Evolutionary conservation across 768 basidiomycete species (phyloP), one percentile per base, ranked within the genome.

Genomic region (Hysterangium stoloniferum): DNA sequence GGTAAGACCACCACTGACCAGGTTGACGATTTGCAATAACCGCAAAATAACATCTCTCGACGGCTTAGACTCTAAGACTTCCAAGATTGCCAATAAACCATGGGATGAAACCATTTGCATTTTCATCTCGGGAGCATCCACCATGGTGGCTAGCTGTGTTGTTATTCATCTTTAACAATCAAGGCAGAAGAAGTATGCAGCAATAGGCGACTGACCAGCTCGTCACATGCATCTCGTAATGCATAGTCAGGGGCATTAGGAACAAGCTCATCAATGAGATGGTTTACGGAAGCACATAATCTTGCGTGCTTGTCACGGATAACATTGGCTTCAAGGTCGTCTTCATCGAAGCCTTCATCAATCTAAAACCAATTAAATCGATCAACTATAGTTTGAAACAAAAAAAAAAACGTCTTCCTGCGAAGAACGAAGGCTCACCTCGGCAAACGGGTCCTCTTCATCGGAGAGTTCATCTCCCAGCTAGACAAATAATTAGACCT

Each of bases 391-490:
- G 29, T 29, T 5, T 15, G 13, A 52, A 20, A 41, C 20, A 34
- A 7, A 9, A 29, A 5, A 17, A 24, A n/a, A n/a, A n/a, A n/a
- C n/a, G n/a, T n/a, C n/a, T n/a, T n/a, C n/a, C n/a, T n/a, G n/a
- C n/a, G n/a, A n/a, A 3, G 11, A 6, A 8, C 11, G 28, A 42
- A n/a, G n/a, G n/a, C 58, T 50, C 57, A 89, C 90, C 71, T 93
- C 90, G 2, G 95, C 93, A 58, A 99, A 99, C 1, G 96, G 95
- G 71, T 99, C 93, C 48, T 92, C 89, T 46, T 95, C 93, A 52
- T 95, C 92, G 2, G 79, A 80, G 29, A 86, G 78, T 27, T 86
- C 88, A 37, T 90, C 90, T 7, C 84, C 84, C 48, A 86, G 67
- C 82, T 86, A 54, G n/a, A 44, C 31, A 52, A 29, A 28, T 9